Percentiles rank a stretch among this genome's conserved stretches.
phyloP scores from a whole-genome alignment of 73 alveolate genomes.

The Paramecium sonneborni region DNA sequence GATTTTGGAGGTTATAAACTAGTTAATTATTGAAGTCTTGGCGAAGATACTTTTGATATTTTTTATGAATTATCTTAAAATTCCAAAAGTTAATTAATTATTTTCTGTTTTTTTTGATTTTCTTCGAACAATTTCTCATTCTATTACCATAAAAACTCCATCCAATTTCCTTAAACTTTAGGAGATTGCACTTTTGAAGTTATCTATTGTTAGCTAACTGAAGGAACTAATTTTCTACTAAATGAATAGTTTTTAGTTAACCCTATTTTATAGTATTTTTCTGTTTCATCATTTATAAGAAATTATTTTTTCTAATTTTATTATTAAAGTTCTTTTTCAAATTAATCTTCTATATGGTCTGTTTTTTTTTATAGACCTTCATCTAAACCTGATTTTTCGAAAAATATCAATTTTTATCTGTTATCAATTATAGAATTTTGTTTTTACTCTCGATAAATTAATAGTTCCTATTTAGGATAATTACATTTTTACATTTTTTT shows the following conservation, averaged over 20 bases:
- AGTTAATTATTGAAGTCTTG: neutral
- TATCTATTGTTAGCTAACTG: neutral
- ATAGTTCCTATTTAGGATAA: neutral
- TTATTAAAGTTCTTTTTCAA: neutral
- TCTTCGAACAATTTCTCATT: neutral
- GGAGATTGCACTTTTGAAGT: neutral
- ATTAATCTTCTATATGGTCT: neutral
- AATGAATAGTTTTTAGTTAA: neutral
- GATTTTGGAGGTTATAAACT: neutral
- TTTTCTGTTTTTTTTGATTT: conserved; percentile 4
- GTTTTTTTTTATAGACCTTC: neutral
- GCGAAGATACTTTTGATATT: neutral
- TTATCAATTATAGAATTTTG: neutral
- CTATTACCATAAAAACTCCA: neutral
- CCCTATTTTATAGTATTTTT: neutral
- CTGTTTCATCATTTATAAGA: neutral
- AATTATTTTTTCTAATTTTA: neutral
- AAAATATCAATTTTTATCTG: neutral
- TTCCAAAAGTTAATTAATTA: neutral
- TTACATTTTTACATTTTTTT: neutral
- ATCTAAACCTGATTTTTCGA: neutral
- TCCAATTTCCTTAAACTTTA: neutral
- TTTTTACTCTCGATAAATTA: neutral
- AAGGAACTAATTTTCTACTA: neutral
- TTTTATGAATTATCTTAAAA: neutral